These are phyloP conservation scores for Trypanosoma boissoni DNA, from an alignment of 208 protist genomes.

Conservation along the genomic window DNA sequence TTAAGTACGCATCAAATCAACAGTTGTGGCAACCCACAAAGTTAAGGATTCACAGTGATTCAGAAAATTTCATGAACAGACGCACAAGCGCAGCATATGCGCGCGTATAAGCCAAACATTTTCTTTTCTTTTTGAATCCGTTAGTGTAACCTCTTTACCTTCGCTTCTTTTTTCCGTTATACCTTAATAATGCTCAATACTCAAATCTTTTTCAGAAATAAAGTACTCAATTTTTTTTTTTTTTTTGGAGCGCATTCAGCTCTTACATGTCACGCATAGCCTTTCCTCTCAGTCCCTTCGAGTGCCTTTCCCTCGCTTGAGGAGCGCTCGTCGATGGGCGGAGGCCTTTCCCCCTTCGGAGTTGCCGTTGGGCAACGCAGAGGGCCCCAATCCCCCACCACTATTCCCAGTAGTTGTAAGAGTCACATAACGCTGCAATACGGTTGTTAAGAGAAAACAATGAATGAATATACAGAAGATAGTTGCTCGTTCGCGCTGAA, in stretches of 20 bases:
- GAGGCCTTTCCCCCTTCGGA: background rate
- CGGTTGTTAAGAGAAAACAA: constrained; percentile 6
- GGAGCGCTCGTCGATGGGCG: constrained; percentile 9
- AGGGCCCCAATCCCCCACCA: constrained; percentile 1
- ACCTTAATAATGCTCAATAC: too few relatives aligned
- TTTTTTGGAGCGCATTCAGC: background rate
- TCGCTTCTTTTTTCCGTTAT: too few relatives aligned
- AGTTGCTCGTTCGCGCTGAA: constrained; percentile 5
- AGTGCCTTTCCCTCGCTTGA: constrained; percentile 7
- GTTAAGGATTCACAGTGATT: too few relatives aligned
- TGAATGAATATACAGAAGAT: constrained; percentile 8
- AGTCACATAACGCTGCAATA: constrained; percentile 8
- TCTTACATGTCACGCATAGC: too few relatives aligned
- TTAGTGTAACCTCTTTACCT: too few relatives aligned
- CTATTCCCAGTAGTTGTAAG: background rate
- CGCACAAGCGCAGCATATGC: too few relatives aligned
- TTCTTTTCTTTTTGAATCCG: too few relatives aligned
- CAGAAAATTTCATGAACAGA: too few relatives aligned
- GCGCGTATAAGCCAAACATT: too few relatives aligned
- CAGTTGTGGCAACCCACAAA: too few relatives aligned
- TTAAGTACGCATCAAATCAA: too few relatives aligned
- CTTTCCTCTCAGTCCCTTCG: background rate
- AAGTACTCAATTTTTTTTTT: background rate
- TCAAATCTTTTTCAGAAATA: too few relatives aligned
- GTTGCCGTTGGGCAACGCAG: background rate